Conservation (phyloP, 2,329 filamentous ascomycete genomes). For the Tolypocladium guangdongense region DNA sequence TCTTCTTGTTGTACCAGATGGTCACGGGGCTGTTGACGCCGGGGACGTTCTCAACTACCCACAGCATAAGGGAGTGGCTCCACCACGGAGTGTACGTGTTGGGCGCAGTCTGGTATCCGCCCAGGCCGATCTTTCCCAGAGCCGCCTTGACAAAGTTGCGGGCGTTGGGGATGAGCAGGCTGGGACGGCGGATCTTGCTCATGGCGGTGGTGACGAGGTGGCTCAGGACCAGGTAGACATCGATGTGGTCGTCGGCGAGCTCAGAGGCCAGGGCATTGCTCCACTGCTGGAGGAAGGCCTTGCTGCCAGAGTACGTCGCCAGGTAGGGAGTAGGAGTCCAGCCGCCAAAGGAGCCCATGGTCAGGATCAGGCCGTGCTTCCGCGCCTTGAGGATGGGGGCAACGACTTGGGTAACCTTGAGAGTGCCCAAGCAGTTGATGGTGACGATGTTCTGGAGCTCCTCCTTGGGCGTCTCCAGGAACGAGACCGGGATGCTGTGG, state of each 20-base stretch:
- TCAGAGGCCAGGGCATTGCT: slow-evolving; percentile 77
- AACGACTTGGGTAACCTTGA: slow-evolving; percentile 77
- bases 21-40: slow-evolving; percentile 37
- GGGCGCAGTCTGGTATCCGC: slow-evolving; percentile 66
- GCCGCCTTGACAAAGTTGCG: slow-evolving; percentile 71
- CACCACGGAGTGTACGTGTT: slow-evolving; percentile 89
- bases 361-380: slow-evolving; percentile 80
- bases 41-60: slow-evolving; percentile 55
- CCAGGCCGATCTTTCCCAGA: slow-evolving; percentile 70
- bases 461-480: slow-evolving; percentile 64
- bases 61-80: slow-evolving; percentile 83
- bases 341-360: slow-evolving; percentile 94
- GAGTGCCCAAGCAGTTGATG: slow-evolving; percentile 87
- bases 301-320: slow-evolving; percentile 94
- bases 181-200: slow-evolving; percentile 84
- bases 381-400: slow-evolving; percentile 76
- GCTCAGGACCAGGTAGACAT: slow-evolving; percentile 83
- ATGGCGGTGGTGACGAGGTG: slow-evolving; percentile 94
- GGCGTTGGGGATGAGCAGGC: slow-evolving; percentile 67
- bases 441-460: slow-evolving; percentile 87
- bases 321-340: slow-evolving; percentile 85
- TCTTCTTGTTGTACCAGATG: slow-evolving; percentile 44
- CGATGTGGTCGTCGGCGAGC: slow-evolving; percentile 67
- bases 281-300: slow-evolving; percentile 97
- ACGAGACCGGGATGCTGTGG: slow-evolving; percentile 85